Evolutionary conservation across 352 stramenopile species (phyloP).

Genomic region (Saprolegnia diclina): DNA sequence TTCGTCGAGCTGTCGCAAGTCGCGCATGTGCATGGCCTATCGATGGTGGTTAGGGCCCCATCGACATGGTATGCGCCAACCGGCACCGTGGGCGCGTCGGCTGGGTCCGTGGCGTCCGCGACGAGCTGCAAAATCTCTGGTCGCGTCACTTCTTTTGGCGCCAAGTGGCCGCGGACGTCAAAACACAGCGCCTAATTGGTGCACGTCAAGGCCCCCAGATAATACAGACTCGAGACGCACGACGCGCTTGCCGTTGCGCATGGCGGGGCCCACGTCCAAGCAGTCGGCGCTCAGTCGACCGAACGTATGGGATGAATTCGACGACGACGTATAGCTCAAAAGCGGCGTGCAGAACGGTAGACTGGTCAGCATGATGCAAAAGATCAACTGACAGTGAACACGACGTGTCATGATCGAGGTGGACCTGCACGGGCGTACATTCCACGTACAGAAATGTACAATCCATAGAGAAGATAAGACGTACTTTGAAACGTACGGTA

Average conservation of each 20-base stretch:
- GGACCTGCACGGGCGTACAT: not conserved
- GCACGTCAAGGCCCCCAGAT: too few relatives aligned
- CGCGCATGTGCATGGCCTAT: conserved; percentile 62
- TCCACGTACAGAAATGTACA: not conserved
- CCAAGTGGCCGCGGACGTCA: conserved; percentile 41
- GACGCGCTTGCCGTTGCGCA: conserved; percentile 1
- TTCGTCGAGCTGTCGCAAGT: conserved; percentile 71
- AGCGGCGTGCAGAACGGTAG: not conserved
- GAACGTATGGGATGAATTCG: not conserved
- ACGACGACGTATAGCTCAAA: not conserved
- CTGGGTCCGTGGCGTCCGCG: conserved; percentile 39
- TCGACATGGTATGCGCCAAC: not conserved
- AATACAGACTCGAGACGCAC: not conserved
- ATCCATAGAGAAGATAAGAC: too few relatives aligned
- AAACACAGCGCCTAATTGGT: conserved; percentile 38
- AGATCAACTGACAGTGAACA: not conserved
- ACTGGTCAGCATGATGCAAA: not conserved
- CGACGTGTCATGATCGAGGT: not conserved
- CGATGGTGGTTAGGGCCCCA: not conserved
- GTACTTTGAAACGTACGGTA: not conserved
- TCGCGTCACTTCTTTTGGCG: conserved; percentile 47
- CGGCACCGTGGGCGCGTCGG: not conserved
- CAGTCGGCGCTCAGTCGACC: too few relatives aligned
- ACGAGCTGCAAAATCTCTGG: conserved; percentile 50
- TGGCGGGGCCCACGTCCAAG: not conserved